These are phyloP conservation scores for Botrytis squamosa DNA, from an alignment of 2,329 filamentous ascomycete genomes.

Conservation along the genomic window DNA sequence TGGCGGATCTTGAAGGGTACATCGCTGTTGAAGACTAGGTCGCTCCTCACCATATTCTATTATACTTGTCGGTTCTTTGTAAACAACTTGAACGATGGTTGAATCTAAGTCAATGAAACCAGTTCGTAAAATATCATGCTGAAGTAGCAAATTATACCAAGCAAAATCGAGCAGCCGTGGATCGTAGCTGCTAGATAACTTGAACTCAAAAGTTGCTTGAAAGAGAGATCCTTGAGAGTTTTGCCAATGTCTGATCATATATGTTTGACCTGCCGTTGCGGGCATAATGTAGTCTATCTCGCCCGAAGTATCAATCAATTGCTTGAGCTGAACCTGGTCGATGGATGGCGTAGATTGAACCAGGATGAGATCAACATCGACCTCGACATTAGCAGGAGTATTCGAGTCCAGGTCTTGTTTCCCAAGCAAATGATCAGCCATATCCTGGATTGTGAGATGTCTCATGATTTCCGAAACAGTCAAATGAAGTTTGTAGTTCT, in stretches of 20 bases:
- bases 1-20: slow-evolving; percentile 30
- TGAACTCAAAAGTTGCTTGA: slow-evolving; percentile 67
- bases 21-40: slow-evolving; percentile 19
- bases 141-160: slow-evolving; percentile 59
- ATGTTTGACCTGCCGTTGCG: slow-evolving; percentile 72
- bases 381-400: slow-evolving; percentile 41
- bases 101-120: slow-evolving; percentile 48
- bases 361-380: slow-evolving; percentile 47
- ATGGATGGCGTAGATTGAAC: slow-evolving; percentile 42
- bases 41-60: slow-evolving; percentile 36
- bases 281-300: slow-evolving; percentile 57
- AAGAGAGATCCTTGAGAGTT: slow-evolving; percentile 66
- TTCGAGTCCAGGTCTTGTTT: slow-evolving; percentile 14
- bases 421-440: slow-evolving; percentile 48
- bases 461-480: slow-evolving; percentile 70
- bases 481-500: slow-evolving; percentile 59
- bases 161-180: slow-evolving; percentile 50
- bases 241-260: slow-evolving; percentile 78
- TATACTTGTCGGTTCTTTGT: slow-evolving; percentile 43
- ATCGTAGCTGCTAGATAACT: slow-evolving; percentile 42
- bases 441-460: slow-evolving; percentile 62
- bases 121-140: slow-evolving; percentile 68
- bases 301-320: slow-evolving; percentile 44
- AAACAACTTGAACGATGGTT: slow-evolving; percentile 64
- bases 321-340: slow-evolving; percentile 40